Evolutionary conservation across 345 rosid genomes (phyloP).

Genomic region (Sonneratia caseolaris): DNA sequence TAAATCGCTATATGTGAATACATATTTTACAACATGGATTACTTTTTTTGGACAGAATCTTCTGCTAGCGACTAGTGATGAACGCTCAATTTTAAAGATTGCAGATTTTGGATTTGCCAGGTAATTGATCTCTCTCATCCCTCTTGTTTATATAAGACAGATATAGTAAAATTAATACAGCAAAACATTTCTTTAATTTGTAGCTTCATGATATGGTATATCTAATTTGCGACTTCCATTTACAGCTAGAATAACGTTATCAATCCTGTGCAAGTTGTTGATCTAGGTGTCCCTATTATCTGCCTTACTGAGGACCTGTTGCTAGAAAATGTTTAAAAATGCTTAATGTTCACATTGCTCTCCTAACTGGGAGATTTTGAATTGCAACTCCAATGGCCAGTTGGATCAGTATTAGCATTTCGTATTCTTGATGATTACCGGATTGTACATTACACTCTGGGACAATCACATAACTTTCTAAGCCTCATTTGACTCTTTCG

Average conservation of each 20-base stretch:
- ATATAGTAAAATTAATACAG: not conserved
- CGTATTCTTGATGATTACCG: not conserved
- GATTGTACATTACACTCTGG: not conserved
- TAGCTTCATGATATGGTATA: not conserved
- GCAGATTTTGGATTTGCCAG: conserved; percentile 99
- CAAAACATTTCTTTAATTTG: not conserved
- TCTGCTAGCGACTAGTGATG: conserved; percentile 63
- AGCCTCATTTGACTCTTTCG: not conserved
- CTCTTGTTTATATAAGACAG: not conserved
- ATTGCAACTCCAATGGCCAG: not conserved
- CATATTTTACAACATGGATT: conserved; percentile 19
- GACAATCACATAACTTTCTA: not conserved
- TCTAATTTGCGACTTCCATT: not conserved
- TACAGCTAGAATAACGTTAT: not conserved
- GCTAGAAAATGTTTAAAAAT: not conserved
- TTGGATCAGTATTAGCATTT: not conserved
- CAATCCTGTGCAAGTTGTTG: not conserved
- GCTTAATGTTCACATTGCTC: not conserved
- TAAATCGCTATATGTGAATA: not conserved
- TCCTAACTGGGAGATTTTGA: not conserved
- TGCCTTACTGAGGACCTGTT: not conserved
- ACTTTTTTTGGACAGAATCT: conserved; percentile 61
- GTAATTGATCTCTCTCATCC: conserved; percentile 21
- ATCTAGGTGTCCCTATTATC: not conserved
- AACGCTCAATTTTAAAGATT: conserved; percentile 65